A percentile compares a stretch with the other conserved stretches of the same genome.
Evolutionary conservation across 2,329 filamentous ascomycete species (phyloP).

Genomic region (Colletotrichum cuscutae): DNA sequence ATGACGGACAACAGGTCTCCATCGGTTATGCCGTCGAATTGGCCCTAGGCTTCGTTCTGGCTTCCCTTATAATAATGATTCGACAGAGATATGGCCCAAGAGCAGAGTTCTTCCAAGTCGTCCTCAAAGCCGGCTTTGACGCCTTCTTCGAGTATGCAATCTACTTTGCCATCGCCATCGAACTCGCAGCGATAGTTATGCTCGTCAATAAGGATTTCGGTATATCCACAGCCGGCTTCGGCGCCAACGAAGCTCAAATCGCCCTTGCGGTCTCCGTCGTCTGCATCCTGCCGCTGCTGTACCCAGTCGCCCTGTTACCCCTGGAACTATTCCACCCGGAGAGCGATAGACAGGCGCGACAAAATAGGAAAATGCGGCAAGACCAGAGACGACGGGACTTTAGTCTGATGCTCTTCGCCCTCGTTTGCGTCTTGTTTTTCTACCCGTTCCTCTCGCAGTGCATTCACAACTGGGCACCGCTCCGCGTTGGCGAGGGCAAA

Average conservation of each 20-base stretch:
- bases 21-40: background rate
- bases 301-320: conserved; percentile 33
- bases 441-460: conserved; percentile 41
- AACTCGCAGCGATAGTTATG: conserved; percentile 37
- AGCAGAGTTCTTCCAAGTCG: background rate
- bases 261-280: conserved; percentile 37
- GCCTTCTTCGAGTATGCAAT: conserved; percentile 20
- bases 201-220: conserved; percentile 40
- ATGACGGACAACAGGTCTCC: background rate
- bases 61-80: background rate
- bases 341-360: background rate
- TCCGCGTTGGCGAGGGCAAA: conserved; percentile 30
- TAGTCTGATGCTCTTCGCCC: background rate
- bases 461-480: conserved; percentile 36
- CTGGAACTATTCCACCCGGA: background rate
- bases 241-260: conserved; percentile 39
- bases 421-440: conserved; percentile 35
- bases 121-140: background rate
- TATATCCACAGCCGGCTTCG: conserved; percentile 36
- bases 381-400: background rate
- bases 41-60: background rate
- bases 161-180: conserved; percentile 36
- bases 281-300: conserved; percentile 39
- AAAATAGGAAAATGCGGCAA: background rate
- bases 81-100: conserved; percentile 25